Conservation (phyloP, 805 yeast genomes). For the Yamadazyma scolyti region DNA sequence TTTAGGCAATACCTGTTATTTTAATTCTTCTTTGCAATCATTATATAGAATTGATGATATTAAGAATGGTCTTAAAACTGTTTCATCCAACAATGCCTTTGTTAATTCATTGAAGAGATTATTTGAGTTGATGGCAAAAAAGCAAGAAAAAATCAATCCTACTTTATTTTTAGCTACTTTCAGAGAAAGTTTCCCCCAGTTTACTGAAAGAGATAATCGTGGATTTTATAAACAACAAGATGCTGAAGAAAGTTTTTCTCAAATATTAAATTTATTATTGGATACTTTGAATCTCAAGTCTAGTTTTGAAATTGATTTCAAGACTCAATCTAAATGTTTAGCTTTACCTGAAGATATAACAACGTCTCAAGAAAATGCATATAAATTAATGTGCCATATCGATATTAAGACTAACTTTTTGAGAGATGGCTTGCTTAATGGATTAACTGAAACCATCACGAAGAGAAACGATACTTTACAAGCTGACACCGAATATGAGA, state of each 20-base stretch:
- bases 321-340: conserved; percentile 60
- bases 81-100: conserved; percentile 14
- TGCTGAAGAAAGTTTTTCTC: conserved; percentile 94
- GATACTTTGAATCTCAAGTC: conserved; percentile 49
- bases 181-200: conserved; percentile 78
- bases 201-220: conserved; percentile 66
- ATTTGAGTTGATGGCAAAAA: conserved; percentile 44
- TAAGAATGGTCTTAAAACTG: conserved; percentile 15
- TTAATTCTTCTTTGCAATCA: conserved; percentile 67
- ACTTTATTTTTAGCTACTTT: conserved; percentile 59
- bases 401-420: conserved; percentile 80
- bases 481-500: conserved; percentile 66
- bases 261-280: conserved; percentile 55
- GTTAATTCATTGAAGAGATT: conserved; percentile 36
- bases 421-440: conserved; percentile 75
- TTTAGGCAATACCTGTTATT: conserved; percentile 75
- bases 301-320: conserved; percentile 63
- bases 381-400: conserved; percentile 87
- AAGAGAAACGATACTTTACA: conserved; percentile 71
- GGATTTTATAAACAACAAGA: conserved; percentile 93
- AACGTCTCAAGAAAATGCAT: conserved; percentile 44
- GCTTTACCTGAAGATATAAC: conserved; percentile 27
- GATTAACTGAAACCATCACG: conserved; percentile 72
- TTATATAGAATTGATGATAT: conserved; percentile 45
- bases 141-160: conserved; percentile 59